Evolutionary conservation across 345 rosid species (phyloP), one percentile per base, ranked within the genome.

Genomic region (Eutrema heterophyllum): DNA sequence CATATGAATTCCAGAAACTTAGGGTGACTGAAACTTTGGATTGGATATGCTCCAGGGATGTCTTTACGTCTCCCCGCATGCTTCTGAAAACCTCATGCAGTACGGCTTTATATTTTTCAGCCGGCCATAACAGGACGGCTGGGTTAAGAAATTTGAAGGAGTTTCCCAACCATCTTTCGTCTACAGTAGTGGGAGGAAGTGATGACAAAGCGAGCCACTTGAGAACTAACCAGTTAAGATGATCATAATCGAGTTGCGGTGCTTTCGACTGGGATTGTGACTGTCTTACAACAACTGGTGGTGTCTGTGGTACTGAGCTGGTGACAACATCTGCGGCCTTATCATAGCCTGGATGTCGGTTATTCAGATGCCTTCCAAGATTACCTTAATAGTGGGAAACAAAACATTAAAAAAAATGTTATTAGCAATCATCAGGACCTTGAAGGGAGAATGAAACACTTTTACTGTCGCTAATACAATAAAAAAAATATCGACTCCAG

Each of bases 321-420:
- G 85, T 54, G 41, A 83, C 72, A 76, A 63, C 68, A 76, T 94
- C 95, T 46, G 80, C 81, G 10, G 84, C 36, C 83, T 89, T 91
- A 64, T 94, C 97, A 40, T 91, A 94, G 61, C 98, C 98, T 2
- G 97, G 95, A 78, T 94, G 98, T 49, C 96, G 90, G 81, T 89
- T 88, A 71, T 84, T 84, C 27, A 89, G 84, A 79, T 94, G 96
- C 87, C 93, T 94, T 60, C 97, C 97, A 81, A 91, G 82, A 81
- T 91, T 91, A 18, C 96, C 97, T 93, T 79, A 52, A 68, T 9
- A 67, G 48, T 71, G 3, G 58, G 67, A 81, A 52, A 32, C 46
- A 48, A 10, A 67, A 43, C 33, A 61, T 9, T 50, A 61, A 15
- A 10, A 2, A 13, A 43, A 12, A 33, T n/a, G 6, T 53, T 3